Evolutionary conservation across 108 stramenopile genomes (phyloP).

Genomic region (Nannochloropsis granulata): DNA sequence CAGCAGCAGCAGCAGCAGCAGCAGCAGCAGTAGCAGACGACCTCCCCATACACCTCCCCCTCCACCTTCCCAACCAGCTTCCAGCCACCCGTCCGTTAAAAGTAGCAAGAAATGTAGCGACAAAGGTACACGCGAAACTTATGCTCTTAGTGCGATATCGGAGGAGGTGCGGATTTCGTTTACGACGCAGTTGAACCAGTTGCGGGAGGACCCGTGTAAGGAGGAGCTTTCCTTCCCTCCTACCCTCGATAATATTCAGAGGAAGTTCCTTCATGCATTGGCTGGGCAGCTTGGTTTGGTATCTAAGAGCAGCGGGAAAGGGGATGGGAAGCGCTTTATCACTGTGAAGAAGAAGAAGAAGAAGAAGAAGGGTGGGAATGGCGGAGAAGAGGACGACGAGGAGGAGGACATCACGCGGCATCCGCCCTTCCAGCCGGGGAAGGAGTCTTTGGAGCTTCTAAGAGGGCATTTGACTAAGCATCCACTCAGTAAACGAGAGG

Average conservation of each 20-base stretch:
- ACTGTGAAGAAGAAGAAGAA: conserved; percentile 19
- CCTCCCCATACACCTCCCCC: too few species aligned
- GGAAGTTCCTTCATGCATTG: conserved; percentile 29
- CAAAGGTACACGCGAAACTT: not conserved
- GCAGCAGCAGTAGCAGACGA: too few species aligned
- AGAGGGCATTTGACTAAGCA: not conserved
- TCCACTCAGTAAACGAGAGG: not conserved
- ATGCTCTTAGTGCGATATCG: not conserved
- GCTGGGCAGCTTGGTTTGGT: conserved; percentile 26
- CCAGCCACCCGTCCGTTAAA: too few species aligned
- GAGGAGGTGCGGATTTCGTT: not conserved
- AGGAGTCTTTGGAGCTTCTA: not conserved
- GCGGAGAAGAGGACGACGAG: not conserved
- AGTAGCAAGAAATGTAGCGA: too few species aligned
- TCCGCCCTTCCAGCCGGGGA: not conserved
- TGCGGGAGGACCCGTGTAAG: not conserved
- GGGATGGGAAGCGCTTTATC: conserved; percentile 25
- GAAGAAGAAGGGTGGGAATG: not conserved
- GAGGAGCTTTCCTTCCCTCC: conserved; percentile 13
- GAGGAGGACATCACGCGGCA: not conserved
- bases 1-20: too few species aligned
- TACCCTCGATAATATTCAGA: conserved; percentile 25
- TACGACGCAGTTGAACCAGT: not conserved
- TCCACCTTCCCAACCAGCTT: too few species aligned
- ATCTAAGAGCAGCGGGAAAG: conserved; percentile 35